Conservation (phyloP, 1,139 yeast genomes). For the Magnusiomyces fungicola region DNA sequence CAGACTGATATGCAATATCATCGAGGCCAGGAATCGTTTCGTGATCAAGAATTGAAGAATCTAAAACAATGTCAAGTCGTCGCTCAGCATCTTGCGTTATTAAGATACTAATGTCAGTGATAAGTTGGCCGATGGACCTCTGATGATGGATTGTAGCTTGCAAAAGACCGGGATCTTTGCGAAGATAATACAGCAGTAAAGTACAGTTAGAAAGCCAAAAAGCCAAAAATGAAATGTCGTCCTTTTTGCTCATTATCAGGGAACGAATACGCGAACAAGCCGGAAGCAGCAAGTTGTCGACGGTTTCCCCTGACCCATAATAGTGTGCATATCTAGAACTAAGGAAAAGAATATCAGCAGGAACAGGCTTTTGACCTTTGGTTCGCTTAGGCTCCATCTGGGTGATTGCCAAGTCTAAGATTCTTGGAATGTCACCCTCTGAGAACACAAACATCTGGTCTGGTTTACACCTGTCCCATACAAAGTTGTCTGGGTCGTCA, state of each 20-base stretch:
- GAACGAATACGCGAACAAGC: constrained; percentile 32
- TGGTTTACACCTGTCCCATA: constrained; percentile 36
- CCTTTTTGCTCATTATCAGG: constrained; percentile 28
- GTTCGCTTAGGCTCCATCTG: constrained; percentile 35
- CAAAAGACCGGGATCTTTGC: constrained; percentile 33
- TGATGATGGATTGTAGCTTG: constrained; percentile 30
- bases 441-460: constrained; percentile 38
- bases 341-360: constrained; percentile 38
- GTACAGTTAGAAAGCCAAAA: constrained; percentile 40
- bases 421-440: constrained; percentile 33
- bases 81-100: constrained; percentile 36
- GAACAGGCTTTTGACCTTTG: constrained; percentile 34
- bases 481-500: constrained; percentile 23
- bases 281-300: constrained; percentile 32
- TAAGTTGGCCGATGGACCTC: constrained; percentile 29
- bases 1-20: constrained; percentile 36
- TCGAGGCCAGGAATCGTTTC: constrained; percentile 41
- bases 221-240: constrained; percentile 36
- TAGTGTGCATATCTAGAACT: constrained; percentile 37
- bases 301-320: constrained; percentile 31
- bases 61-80: constrained; percentile 33
- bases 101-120: constrained; percentile 31
- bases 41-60: constrained; percentile 36
- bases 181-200: constrained; percentile 35
- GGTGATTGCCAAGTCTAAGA: constrained; percentile 34